These are phyloP conservation scores for Aaosphaeria arxii DNA, from an alignment of 2,329 filamentous ascomycete genomes.

Conservation along the genomic window DNA sequence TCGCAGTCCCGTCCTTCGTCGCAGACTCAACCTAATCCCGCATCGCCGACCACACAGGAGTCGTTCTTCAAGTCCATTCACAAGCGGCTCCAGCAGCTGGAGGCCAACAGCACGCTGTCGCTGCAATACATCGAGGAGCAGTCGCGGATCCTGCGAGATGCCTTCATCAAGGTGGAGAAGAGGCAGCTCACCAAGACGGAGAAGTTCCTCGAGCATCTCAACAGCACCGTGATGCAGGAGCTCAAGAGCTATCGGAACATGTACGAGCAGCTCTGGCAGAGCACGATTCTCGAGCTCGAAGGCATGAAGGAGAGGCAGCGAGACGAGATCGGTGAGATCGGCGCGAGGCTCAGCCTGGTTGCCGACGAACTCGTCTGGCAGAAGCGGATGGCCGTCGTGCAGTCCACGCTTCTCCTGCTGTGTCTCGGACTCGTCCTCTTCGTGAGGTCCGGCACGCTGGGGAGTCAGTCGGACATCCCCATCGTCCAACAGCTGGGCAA, in stretches of 20 bases:
- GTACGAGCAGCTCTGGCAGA: constrained; percentile 96
- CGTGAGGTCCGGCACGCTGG: constrained; percentile 37
- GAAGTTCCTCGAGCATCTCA: constrained; percentile 78
- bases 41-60: constrained; percentile 85
- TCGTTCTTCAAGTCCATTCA: constrained; percentile 97
- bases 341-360: constrained; percentile 75
- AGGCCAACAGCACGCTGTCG: constrained; percentile 88
- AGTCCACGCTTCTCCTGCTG: constrained; percentile 80
- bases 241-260: constrained; percentile 59
- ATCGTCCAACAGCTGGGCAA: constrained; percentile 44
- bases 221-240: constrained; percentile 80
- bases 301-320: constrained; percentile 82
- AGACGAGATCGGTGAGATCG: constrained; percentile 78
- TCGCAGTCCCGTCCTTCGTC: constrained; percentile 29
- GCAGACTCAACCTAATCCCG: constrained; percentile 46
- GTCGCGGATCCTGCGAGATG: constrained; percentile 83
- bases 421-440: constrained; percentile 89
- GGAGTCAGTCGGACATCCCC: constrained; percentile 40
- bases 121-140: constrained; percentile 97
- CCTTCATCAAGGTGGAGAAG: constrained; percentile 81
- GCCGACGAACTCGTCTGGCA: constrained; percentile 85
- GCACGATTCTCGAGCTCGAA: constrained; percentile 87
- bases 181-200: constrained; percentile 82
- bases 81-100: constrained; percentile 85
- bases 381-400: constrained; percentile 91